These are phyloP conservation scores for Tolypocladium ophioglossoides DNA, from an alignment of 2,329 filamentous ascomycete species.

Conservation along the genomic window DNA sequence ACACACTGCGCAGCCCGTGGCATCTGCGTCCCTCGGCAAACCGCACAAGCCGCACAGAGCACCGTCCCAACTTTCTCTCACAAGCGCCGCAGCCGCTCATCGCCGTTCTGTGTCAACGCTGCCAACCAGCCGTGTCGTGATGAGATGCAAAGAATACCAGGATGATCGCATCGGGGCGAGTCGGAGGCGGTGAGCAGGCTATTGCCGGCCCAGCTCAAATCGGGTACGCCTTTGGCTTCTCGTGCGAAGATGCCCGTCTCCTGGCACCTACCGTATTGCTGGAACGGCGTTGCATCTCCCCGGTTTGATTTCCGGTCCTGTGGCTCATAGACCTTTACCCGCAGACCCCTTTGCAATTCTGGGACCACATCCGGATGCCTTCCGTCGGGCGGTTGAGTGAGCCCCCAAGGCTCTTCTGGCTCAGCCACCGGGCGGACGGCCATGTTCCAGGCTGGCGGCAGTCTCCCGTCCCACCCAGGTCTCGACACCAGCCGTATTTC, in stretches of 20 bases:
- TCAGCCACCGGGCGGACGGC: neutral
- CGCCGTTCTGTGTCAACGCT: no score
- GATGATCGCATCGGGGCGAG: no score
- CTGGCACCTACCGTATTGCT: no score
- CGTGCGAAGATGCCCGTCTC: no score
- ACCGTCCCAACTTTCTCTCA: no score
- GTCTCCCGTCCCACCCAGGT: neutral
- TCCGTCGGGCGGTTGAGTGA: neutral
- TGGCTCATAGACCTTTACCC: neutral
- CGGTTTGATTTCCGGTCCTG: neutral
- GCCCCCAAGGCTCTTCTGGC: neutral
- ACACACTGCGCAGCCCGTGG: neutral
- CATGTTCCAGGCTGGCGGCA: neutral
- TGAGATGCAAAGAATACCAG: no score
- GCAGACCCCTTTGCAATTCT: neutral
- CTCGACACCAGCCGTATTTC: neutral
- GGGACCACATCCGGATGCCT: neutral
- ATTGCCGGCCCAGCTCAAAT: no score
- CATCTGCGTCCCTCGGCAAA: neutral
- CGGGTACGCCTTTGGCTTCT: no score
- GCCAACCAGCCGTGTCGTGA: no score
- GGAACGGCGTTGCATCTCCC: neutral
- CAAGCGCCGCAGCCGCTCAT: no score
- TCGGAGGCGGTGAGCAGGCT: no score
- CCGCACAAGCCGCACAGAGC: no score